Base-by-base conservation (phyloP, 345 rosid genomes). In the Eucalyptus urophylla region DNA sequence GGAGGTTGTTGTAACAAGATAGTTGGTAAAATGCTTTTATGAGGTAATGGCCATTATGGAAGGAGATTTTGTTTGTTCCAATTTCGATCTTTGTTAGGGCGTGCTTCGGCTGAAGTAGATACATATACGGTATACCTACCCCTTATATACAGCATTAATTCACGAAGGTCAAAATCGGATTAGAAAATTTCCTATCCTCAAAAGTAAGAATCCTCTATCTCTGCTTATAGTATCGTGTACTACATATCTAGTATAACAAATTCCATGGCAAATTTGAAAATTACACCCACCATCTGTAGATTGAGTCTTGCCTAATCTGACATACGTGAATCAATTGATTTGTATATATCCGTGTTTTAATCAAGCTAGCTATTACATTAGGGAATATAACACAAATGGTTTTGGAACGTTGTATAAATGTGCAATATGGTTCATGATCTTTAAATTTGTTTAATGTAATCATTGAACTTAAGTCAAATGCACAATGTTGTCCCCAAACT, bases 351-450 rank as follows among this genome's bases (percentile, higher is more conserved):
- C 1, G 1, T 11, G 45, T 37, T 37, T 72, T 40, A 37, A 72
- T 72, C 45, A 72, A 72, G 81, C 44, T 37, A 8, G 8, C 80
- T 8, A 67, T 67, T 67, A 15, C 15, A 27, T 27, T 56, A 56
- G 6, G 27, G 62, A 56, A 24, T 2, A 24, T 4, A 24, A 24
- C 13, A 56, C 3, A 56, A 10, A 56, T 56, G 3, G 29, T 24
- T 24, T 22, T 0, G 6, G 1, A 56, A 56, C 62, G 10, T 56
- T 56, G 6, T 22, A 10, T 24, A 56, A 8, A 24, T 24, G 29
- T 56, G 29, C 0, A 56, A 56, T 4, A 1, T 8, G 12, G 6
- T 56, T 53, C 2, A 8, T 53, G 0, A 53, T 21, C 58, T 53
- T 53, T 53, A 21, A 53, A 53, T 53, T 21, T 53, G 11, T 53